These are phyloP conservation scores for Sugiyamaella japonica DNA, from an alignment of 1,139 yeast genomes.

Conservation along the genomic window DNA sequence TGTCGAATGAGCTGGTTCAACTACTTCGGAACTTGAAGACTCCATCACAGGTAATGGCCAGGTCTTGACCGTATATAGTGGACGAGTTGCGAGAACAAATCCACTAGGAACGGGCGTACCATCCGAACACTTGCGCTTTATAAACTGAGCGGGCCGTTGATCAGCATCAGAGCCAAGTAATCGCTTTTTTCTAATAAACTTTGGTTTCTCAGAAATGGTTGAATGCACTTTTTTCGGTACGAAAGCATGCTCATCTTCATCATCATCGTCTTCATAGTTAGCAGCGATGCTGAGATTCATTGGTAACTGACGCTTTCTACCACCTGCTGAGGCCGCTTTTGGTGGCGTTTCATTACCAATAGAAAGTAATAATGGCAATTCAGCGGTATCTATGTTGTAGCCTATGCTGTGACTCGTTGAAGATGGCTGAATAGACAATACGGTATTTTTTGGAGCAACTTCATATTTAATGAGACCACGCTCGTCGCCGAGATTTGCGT, in stretches of 20 bases:
- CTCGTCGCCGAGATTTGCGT: conserved; percentile 11
- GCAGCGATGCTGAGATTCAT: conserved; percentile 25
- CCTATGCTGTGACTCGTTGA: conserved; percentile 26
- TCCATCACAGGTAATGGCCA: conserved; percentile 1
- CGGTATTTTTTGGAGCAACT: conserved; percentile 20
- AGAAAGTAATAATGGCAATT: conserved; percentile 8
- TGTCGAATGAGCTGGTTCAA: neutral
- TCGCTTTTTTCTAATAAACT: conserved; percentile 8
- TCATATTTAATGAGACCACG: conserved; percentile 6
- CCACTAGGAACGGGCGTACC: conserved; percentile 30
- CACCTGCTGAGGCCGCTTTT: neutral
- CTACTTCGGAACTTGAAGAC: too few relatives aligned
- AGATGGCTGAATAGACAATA: conserved; percentile 13
- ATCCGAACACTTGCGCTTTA: conserved; percentile 22
- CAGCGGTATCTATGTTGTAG: conserved; percentile 22
- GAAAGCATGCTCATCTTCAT: conserved; percentile 15
- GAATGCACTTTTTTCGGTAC: neutral
- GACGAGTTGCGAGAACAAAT: conserved; percentile 23
- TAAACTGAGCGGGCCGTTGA: conserved; percentile 2
- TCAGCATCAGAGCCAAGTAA: neutral
- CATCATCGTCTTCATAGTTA: conserved; percentile 24
- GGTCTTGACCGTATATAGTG: neutral
- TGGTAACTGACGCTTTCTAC: conserved; percentile 22
- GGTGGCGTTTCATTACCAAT: neutral
- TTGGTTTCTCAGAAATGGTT: neutral